These are phyloP conservation scores for Crucihimalaya himalaica DNA, from an alignment of 345 rosid species.

Conservation along the genomic window DNA sequence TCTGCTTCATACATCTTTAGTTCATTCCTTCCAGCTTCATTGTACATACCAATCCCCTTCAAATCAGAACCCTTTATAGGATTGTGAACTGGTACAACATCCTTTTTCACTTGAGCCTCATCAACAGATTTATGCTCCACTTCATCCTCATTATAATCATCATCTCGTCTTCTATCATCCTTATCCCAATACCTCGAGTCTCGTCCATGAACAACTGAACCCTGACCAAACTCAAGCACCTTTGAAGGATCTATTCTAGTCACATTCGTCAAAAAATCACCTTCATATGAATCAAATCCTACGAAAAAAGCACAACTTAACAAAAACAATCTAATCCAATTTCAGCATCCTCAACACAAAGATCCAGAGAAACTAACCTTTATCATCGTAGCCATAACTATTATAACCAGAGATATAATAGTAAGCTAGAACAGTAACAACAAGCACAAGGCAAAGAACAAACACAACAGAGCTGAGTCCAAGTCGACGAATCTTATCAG, in stretches of 20 bases:
- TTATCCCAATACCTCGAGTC: constrained; percentile 95
- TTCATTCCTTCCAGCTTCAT: constrained; percentile 89
- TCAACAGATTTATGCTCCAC: constrained; percentile 38
- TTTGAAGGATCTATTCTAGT: constrained; percentile 59
- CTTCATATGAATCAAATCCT: constrained; percentile 41
- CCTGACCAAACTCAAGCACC: constrained; percentile 73
- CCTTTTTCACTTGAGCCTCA: constrained; percentile 42
- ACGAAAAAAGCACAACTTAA: neutral
- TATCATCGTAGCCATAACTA: constrained; percentile 34
- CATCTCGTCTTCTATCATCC: constrained; percentile 95
- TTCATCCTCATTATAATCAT: constrained; percentile 71
- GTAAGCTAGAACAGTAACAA: constrained; percentile 66
- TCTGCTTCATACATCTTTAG: constrained; percentile 74
- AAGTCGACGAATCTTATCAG: constrained; percentile 51
- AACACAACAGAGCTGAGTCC: constrained; percentile 52
- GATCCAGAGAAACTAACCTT: constrained; percentile 42
- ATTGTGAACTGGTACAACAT: constrained; percentile 27
- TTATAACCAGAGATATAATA: constrained; percentile 51
- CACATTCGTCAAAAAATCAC: constrained; percentile 81
- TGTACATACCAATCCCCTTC: constrained; percentile 59
- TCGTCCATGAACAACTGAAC: constrained; percentile 65
- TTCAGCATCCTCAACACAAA: constrained; percentile 7
- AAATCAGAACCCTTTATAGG: neutral
- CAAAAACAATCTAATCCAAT: neutral
- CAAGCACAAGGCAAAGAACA: constrained; percentile 56